These are phyloP conservation scores for Pythium insidiosum DNA, from an alignment of 352 stramenopile genomes.

Conservation along the genomic window DNA sequence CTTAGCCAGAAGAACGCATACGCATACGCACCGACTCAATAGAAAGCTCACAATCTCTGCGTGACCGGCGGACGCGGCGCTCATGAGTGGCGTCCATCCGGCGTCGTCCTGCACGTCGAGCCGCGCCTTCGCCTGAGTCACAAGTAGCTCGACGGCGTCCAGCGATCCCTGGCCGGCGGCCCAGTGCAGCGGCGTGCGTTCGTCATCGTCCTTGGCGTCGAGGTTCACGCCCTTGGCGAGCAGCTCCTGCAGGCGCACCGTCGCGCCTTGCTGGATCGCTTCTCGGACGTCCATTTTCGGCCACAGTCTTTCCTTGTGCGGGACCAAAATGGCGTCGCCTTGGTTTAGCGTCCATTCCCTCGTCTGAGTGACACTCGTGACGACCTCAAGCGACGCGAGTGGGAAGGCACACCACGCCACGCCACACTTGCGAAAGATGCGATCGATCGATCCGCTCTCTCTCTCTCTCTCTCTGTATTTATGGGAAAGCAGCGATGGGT, in stretches of 20 bases:
- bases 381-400: too few species aligned
- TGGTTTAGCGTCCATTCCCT: too few species aligned
- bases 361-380: too few species aligned
- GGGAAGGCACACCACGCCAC: too few species aligned
- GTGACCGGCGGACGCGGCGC: conserved; percentile 52
- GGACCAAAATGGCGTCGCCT: too few species aligned
- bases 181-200: conserved; percentile 70
- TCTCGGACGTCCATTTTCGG: conserved; percentile 8
- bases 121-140: conserved; percentile 20
- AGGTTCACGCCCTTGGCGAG: conserved; percentile 20
- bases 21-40: background rate
- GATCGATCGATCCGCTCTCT: too few species aligned
- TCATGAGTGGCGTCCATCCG: conserved; percentile 75
- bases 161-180: conserved; percentile 30
- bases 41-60: conserved; percentile 41
- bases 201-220: conserved; percentile 58
- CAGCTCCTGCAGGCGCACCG: conserved; percentile 20
- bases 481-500: too few species aligned
- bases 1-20: too few species aligned
- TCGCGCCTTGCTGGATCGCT: conserved; percentile 2
- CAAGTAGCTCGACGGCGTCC: conserved; percentile 55
- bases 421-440: too few species aligned
- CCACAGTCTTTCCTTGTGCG: background rate
- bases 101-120: conserved; percentile 67
- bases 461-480: too few species aligned